phyloP scores from a whole-genome alignment of 1,284 basidiomycete species.

The Cryptococcus floricola region DNA sequence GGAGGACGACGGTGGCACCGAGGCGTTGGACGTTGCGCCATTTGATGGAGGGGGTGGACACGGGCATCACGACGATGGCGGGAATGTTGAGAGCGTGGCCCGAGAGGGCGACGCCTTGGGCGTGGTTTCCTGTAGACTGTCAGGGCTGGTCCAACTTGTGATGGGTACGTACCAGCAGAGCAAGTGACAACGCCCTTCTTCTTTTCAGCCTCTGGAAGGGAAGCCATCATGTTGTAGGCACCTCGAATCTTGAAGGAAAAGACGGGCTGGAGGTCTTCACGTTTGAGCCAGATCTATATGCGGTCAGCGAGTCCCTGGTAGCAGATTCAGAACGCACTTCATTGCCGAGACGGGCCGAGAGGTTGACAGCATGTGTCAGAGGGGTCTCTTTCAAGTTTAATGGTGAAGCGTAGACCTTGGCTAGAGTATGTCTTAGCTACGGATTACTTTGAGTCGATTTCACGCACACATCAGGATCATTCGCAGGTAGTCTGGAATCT shows the following conservation, averaged over 20 bases:
- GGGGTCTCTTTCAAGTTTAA: constrained; percentile 84
- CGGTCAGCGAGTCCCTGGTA: constrained; percentile 8
- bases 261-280: constrained; percentile 96
- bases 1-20: constrained; percentile 89
- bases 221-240: constrained; percentile 98
- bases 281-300: constrained; percentile 77
- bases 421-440: constrained; percentile 16
- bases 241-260: constrained; percentile 99
- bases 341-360: constrained; percentile 83
- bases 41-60: constrained; percentile 93
- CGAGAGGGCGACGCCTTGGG: constrained; percentile 95
- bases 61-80: constrained; percentile 97
- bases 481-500: constrained; percentile 84
- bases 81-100: constrained; percentile 77
- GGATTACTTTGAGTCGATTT: background rate
- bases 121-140: constrained; percentile 81
- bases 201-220: constrained; percentile 78
- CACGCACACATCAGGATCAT: constrained; percentile 74
- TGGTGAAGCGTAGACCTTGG: constrained; percentile 79
- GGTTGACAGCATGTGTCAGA: constrained; percentile 75
- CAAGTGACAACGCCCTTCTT: constrained; percentile 98
- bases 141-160: constrained; percentile 78
- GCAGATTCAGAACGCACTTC: constrained; percentile 48
- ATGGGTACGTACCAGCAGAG: constrained; percentile 88
- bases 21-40: constrained; percentile 87